Percentiles rank a stretch among this genome's conserved stretches.
These are phyloP conservation scores for Geotrichum klebahnii DNA, from an alignment of 1,139 yeast species.

Conservation along the genomic window DNA sequence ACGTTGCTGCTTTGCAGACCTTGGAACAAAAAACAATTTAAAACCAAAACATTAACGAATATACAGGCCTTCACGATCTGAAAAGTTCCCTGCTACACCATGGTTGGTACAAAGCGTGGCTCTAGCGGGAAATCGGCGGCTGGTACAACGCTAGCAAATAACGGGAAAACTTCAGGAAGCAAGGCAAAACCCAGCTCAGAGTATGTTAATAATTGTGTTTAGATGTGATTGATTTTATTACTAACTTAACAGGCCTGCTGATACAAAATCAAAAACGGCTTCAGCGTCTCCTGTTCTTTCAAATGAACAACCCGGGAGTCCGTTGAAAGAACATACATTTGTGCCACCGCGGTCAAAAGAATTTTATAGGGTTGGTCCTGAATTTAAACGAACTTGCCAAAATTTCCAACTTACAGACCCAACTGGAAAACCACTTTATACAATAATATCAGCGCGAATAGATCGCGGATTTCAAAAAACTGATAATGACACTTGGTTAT, in stretches of 20 bases:
- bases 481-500: conserved; percentile 18
- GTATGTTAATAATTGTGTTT: background rate
- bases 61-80: no score
- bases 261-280: background rate
- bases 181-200: background rate
- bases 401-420: conserved; percentile 20
- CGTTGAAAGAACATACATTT: conserved; percentile 11
- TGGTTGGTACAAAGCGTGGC: conserved; percentile 11
- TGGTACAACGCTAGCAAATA: background rate
- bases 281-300: background rate
- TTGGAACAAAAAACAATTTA: no score
- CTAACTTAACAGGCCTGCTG: background rate
- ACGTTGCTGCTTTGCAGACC: no score
- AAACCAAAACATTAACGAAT: no score
- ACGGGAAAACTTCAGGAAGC: background rate
- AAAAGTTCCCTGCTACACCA: background rate
- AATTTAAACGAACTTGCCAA: conserved; percentile 21
- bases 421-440: conserved; percentile 16
- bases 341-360: conserved; percentile 19
- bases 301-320: background rate
- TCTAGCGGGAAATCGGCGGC: background rate
- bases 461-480: conserved; percentile 21
- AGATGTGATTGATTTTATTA: no score
- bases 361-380: conserved; percentile 21
- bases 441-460: conserved; percentile 19